Conservation (phyloP, 805 yeast species). For the Candida tibetensis region DNA sequence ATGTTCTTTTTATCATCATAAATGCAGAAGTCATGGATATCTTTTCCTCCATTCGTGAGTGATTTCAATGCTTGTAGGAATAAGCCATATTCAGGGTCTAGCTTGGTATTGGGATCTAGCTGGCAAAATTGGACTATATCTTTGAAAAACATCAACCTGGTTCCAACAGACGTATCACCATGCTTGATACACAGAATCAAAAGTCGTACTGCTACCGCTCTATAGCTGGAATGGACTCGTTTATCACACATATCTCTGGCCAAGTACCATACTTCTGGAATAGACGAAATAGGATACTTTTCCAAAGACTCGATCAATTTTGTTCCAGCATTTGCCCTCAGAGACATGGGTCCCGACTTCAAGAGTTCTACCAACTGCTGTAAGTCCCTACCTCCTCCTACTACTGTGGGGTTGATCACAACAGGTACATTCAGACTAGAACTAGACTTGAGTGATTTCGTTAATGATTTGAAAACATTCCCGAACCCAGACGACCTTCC, state of each 20-base stretch:
- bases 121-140: constrained; percentile 50
- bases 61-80: constrained; percentile 46
- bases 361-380: constrained; percentile 39
- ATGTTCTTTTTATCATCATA: constrained; percentile 34
- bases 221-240: constrained; percentile 27
- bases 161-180: constrained; percentile 50
- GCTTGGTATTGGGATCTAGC: constrained; percentile 21
- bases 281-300: constrained; percentile 51
- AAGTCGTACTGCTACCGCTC: constrained; percentile 51
- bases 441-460: constrained; percentile 34
- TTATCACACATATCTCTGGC: constrained; percentile 52
- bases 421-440: constrained; percentile 26
- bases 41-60: constrained; percentile 53
- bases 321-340: constrained; percentile 50
- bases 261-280: constrained; percentile 76
- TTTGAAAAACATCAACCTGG: constrained; percentile 55
- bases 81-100: constrained; percentile 51
- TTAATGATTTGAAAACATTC: constrained; percentile 38
- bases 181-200: constrained; percentile 53
- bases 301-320: constrained; percentile 49
- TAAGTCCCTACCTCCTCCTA: constrained; percentile 44
- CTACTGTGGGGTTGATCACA: constrained; percentile 41
- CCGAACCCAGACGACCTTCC: constrained; percentile 35
- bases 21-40: constrained; percentile 49
- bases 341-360: constrained; percentile 32